Conservation (phyloP, 2,329 filamentous ascomycete species). For the Setomelanomma holmii region DNA sequence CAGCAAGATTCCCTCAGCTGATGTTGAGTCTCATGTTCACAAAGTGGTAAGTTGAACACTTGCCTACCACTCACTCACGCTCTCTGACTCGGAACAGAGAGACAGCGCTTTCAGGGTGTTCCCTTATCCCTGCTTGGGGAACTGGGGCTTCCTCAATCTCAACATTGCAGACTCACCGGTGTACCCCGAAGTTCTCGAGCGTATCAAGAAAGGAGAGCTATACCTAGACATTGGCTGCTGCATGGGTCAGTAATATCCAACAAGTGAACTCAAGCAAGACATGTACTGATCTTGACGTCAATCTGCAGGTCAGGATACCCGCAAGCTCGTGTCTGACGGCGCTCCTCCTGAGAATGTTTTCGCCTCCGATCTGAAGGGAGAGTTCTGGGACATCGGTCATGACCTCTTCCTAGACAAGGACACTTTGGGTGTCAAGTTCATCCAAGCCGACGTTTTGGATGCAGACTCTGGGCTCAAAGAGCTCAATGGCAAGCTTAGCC, state of each 20-base stretch:
- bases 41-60: conserved; percentile 31
- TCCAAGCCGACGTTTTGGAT: conserved; percentile 59
- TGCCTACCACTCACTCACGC: not conserved
- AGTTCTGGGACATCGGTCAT: conserved; percentile 63
- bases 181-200: conserved; percentile 44
- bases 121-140: conserved; percentile 48
- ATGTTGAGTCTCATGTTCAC: conserved; percentile 48
- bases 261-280: not conserved
- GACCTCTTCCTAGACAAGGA: conserved; percentile 46
- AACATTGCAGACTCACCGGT: conserved; percentile 30
- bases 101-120: conserved; percentile 20
- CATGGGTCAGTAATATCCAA: conserved; percentile 38
- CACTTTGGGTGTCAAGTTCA: conserved; percentile 57
- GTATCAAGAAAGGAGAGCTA: conserved; percentile 43
- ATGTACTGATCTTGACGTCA: not conserved
- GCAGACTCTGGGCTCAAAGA: conserved; percentile 37
- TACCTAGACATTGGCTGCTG: conserved; percentile 54
- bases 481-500: conserved; percentile 50
- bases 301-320: conserved; percentile 47
- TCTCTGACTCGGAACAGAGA: not conserved
- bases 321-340: conserved; percentile 53
- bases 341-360: conserved; percentile 50
- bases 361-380: conserved; percentile 50
- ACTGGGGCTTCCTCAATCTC: conserved; percentile 46
- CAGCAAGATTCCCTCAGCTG: conserved; percentile 43